Conservation (phyloP, 164 flowering plant genomes). For the Vitis rotundifolia region DNA sequence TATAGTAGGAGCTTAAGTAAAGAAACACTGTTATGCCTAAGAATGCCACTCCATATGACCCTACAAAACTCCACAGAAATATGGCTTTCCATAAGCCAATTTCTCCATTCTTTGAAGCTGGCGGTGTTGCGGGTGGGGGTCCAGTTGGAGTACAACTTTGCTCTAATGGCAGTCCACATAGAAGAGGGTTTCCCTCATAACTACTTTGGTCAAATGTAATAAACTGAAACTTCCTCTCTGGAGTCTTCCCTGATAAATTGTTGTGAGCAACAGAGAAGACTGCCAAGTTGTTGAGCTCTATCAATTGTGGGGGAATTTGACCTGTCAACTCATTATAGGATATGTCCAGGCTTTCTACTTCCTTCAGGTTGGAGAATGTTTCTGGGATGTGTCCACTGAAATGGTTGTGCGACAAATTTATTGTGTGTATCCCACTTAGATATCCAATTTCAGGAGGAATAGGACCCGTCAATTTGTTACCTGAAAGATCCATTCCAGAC, state of each 20-base stretch:
- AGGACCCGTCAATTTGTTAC: conserved; percentile 8
- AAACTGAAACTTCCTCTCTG: conserved; percentile 10
- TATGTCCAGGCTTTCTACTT: conserved; percentile 15
- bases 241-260: conserved; percentile 14
- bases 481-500: conserved; percentile 6
- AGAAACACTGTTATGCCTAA: no score
- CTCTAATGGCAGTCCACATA: conserved; percentile 1
- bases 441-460: conserved; percentile 6
- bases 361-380: conserved; percentile 6
- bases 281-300: neutral
- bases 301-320: conserved; percentile 1
- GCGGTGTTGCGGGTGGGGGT: no score
- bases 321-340: conserved; percentile 15
- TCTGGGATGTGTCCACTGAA: neutral
- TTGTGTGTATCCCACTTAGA: neutral
- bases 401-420: conserved; percentile 6
- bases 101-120: no score
- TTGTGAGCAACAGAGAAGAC: conserved; percentile 15
- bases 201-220: conserved; percentile 8
- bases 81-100: no score
- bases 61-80: no score
- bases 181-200: conserved; percentile 7
- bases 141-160: no score
- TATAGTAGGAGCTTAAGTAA: no score
- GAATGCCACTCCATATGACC: no score